Evolutionary conservation across 768 basidiomycete species (phyloP).

Genomic region (Leccinellum luteum): DNA sequence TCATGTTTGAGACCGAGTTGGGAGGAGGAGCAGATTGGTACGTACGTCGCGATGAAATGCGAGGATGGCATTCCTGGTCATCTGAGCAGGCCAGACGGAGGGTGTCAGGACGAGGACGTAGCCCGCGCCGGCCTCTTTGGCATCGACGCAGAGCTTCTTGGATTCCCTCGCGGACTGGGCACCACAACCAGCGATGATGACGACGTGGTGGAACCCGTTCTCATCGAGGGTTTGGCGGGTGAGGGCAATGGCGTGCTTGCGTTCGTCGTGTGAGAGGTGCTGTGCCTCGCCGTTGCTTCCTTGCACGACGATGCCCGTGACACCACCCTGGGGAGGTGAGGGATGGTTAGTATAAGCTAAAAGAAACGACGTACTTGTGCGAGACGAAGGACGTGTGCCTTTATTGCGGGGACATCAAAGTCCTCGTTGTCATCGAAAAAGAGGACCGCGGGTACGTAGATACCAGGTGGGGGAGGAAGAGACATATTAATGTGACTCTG

Average conservation of each 20-base stretch:
- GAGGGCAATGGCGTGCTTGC: conserved; percentile 57
- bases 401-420: conserved; percentile 63
- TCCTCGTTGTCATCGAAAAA: conserved; percentile 70
- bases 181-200: conserved; percentile 83
- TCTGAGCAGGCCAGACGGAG: conserved; percentile 65
- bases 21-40: background rate
- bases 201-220: conserved; percentile 62
- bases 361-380: conserved; percentile 49
- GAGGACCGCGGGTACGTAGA: conserved; percentile 77
- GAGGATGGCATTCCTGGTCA: conserved; percentile 61
- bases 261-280: conserved; percentile 70
- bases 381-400: conserved; percentile 69
- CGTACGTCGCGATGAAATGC: conserved; percentile 63
- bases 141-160: conserved; percentile 64
- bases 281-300: conserved; percentile 78
- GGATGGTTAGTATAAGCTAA: conserved; percentile 19
- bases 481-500: conserved; percentile 21
- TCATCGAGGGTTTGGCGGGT: conserved; percentile 72
- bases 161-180: conserved; percentile 79
- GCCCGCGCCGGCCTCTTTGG: conserved; percentile 80
- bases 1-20: background rate
- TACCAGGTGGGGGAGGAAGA: conserved; percentile 57
- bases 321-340: conserved; percentile 51
- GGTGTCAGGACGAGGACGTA: conserved; percentile 73
- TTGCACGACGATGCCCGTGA: conserved; percentile 70